Base-by-base conservation (phyloP, 78 protist genomes). In the Bodo saltans region DNA sequence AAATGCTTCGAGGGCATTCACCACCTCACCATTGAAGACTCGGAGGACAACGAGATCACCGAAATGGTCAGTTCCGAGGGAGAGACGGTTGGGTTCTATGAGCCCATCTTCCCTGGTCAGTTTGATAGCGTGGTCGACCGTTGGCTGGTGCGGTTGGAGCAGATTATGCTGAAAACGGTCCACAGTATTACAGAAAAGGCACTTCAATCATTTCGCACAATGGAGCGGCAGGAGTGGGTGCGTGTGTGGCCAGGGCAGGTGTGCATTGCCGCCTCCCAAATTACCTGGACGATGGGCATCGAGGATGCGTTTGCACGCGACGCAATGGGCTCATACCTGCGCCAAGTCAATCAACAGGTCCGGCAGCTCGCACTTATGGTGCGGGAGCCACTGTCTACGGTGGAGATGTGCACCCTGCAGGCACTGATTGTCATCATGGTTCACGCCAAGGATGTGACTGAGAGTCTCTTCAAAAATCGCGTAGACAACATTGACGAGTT, bases 1-100 rank as follows among this genome's bases (percentile, higher is more conserved):
- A 92, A 92, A 74, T 87, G 91, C 88, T 92, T 90, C 80, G 93
- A 92, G 60, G 88, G 88, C 72, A 88, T 92, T 47, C 40, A 28
- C 3, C 4, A 23, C 70, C 67, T 76, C 69, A 4, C 35, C 67
- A 2, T 37, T 27, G 60, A 4, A 12, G 70, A 23, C 70, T 11
- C 2, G 52, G 85, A 68, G 8, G 35, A 42, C 85, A 3, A 74
- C 28, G 37, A 89, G 73, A 78, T 90, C 68, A 41, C 85, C 8
- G 86, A 39, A 52, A 90, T 92, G 94, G 1, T 12, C 71, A 52
- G 84, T 25, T 28, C 79, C 32, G 94, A 90, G 82, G 70, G 42
- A 0, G 95, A 94, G 73, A 26, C 21, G 39, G 85, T 94, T 12
- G 35, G 60, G 23, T 68, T 92, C 52, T 3, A 60, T 17, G 0